These are phyloP conservation scores for Rhizopogon vesiculosus DNA, from an alignment of 768 basidiomycete species.

Conservation along the genomic window DNA sequence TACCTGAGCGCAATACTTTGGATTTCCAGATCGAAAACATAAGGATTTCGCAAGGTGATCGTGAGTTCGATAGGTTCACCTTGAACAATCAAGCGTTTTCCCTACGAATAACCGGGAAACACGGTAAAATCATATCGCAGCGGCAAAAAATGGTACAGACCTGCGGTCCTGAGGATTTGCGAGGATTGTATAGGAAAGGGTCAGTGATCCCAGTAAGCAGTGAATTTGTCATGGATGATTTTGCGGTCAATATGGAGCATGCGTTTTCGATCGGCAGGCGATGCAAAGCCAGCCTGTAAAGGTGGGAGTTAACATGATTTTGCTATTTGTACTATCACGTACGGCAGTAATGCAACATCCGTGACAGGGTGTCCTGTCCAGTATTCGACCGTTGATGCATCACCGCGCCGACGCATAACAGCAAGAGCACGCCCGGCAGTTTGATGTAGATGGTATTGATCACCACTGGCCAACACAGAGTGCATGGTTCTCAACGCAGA, in stretches of 20 bases:
- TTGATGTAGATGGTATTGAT: constrained; percentile 77
- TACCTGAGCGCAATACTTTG: constrained; percentile 81
- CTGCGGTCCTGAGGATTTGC: constrained; percentile 54
- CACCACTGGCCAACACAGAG: constrained; percentile 59
- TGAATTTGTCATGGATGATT: constrained; percentile 35
- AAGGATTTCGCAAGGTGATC: constrained; percentile 86
- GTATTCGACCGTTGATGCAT: constrained; percentile 66
- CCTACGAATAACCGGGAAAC: constrained; percentile 28
- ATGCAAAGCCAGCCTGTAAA: constrained; percentile 58
- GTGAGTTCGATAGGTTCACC: constrained; percentile 80
- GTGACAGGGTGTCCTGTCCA: constrained; percentile 84
- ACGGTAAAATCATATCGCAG: background rate
- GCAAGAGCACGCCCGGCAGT: constrained; percentile 69
- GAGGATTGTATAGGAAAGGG: constrained; percentile 91
- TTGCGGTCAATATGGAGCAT: constrained; percentile 44
- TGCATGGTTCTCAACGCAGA: constrained; percentile 77
- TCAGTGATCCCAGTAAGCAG: constrained; percentile 59
- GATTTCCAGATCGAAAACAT: constrained; percentile 87
- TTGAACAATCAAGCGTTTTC: constrained; percentile 67
- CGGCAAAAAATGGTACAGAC: constrained; percentile 31
- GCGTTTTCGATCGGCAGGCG: constrained; percentile 75
- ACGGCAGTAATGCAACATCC: constrained; percentile 78
- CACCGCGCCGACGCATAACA: constrained; percentile 75
- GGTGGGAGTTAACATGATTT: background rate
- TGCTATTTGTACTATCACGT: constrained; percentile 21